Base-by-base conservation (phyloP, 169 alveolate genomes). In the Plasmodium sp. region DNA sequence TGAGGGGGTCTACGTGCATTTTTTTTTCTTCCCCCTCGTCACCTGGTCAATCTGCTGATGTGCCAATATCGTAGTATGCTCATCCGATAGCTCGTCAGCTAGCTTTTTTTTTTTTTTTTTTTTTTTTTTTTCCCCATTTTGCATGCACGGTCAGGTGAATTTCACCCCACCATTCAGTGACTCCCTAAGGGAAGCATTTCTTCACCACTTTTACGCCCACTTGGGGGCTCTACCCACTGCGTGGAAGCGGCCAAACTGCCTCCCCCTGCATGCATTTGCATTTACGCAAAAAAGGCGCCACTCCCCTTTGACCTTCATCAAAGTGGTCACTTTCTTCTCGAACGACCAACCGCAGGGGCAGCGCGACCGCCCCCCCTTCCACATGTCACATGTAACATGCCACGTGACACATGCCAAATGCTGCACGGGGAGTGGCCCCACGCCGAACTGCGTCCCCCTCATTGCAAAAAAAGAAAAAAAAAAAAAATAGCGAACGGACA, bases 91-190 rank as follows among this genome's bases (percentile, higher is more conserved):
- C 39, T 12, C 12, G 43, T 10, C 41, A 27, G 9, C 27, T 22
- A 22, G 27, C 27, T 62, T 62, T 58, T 1, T 7, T 7, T 14
- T 56, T n/a, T 56, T 56, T 58, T 16, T 58, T 58, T 16, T 67
- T 67, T 67, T 22, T 67, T 67, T 67, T 67, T 67, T 67, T 9
- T 9, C 39, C n/a, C 77, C 14, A 67, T 67, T 18, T 67, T 67
- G 77, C 77, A 67, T 67, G 77, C 77, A 67, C 77, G 14, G 2
- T 67, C 77, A 67, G 77, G 77, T 67, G 39, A 67, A 67, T 67
- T 67, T 67, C 14, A 67, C 43, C n/a, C 41, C 77, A 67, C 39
- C 77, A 67, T 31, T 67, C 41, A 67, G 18, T 67, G 33, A 5
- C 77, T 31, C 77, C 77, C 41, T 67, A 67, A 62, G 39, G 77